Percentiles rank a stretch among this genome's conserved stretches.
These are phyloP conservation scores for Penicillium simplicissimum DNA, from an alignment of 495 filamentous ascomycete species.

Conservation along the genomic window DNA sequence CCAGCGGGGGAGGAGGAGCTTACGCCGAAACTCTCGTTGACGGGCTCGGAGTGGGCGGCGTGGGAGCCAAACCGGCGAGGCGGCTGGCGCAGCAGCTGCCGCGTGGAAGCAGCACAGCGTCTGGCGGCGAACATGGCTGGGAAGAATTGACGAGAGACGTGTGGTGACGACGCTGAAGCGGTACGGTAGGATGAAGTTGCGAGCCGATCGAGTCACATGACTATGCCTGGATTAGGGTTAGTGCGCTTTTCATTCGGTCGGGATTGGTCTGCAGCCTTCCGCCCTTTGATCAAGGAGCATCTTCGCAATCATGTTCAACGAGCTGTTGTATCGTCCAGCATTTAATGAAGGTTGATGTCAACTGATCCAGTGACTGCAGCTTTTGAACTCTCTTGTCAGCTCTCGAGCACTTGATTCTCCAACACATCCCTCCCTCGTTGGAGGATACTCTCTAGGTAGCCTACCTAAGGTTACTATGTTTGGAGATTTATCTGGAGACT, in stretches of 20 bases:
- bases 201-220: constrained; percentile 29
- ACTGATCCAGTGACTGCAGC: too few species aligned
- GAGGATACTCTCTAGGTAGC: too few species aligned
- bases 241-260: constrained; percentile 3
- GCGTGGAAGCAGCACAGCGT: constrained; percentile 43
- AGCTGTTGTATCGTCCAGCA: too few species aligned
- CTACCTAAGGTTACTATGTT: too few species aligned
- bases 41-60: constrained; percentile 51
- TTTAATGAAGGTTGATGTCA: too few species aligned
- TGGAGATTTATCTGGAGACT: too few species aligned
- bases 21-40: constrained; percentile 67
- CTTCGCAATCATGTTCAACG: neutral
- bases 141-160: constrained; percentile 35
- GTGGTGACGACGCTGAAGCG: constrained; percentile 32
- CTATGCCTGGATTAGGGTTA: constrained; percentile 19
- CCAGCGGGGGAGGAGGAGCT: constrained; percentile 37
- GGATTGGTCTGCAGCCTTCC: neutral
- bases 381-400: too few species aligned
- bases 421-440: too few species aligned
- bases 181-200: constrained; percentile 32
- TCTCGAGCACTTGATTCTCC: too few species aligned
- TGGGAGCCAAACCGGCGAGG: constrained; percentile 49
- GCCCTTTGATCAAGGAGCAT: neutral
- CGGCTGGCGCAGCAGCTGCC: constrained; percentile 48
- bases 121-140: constrained; percentile 47